Base-by-base conservation (phyloP, 2,329 filamentous ascomycete genomes). In the Arthrobotrys musiformis region DNA sequence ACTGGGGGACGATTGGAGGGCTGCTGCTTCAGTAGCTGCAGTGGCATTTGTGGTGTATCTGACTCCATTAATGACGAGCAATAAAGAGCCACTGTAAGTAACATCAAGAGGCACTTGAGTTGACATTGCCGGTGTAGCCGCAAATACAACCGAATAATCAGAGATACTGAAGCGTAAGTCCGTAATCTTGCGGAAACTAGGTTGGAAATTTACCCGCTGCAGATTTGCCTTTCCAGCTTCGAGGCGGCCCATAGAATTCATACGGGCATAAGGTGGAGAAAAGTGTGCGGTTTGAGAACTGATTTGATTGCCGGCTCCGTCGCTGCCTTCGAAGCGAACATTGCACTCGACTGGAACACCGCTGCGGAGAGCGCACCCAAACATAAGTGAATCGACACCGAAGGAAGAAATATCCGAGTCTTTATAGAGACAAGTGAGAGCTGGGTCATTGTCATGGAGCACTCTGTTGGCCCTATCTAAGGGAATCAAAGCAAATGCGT, bases 291-390 rank as follows among this genome's bases (percentile, higher is more conserved):
- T 58, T 22, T 69, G 37, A 4, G 24, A 28, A 5, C 30, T 35
- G n/a, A 28, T 19, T 30, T 44, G 42, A 19, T 30, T 48, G 3
- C 63, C 58, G 37, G n/a, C 19, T 7, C 13, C 30, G 17, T 75
- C 37, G 28, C 42, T 4, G 1, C 26, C 72, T 19, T 37, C n/a
- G 24, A 76, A 76, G 11, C 52, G 19, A 13, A 76, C 58, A 44
- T 42, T 30, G 40, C 72, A 76, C 28, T 76, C 64, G n/a, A 76
- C 72, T 2, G 72, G 72, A 37, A 76, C 58, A 1, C 72, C 72
- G 26, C 72, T 76, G 44, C 63, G 17, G 19, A 76, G 58, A 28
- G 72, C 64, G 35, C 72, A 76, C 7, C 72, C 72, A 17, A 70
- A 76, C 28, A 52, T 26, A 5, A 76, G 40, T 15, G 72, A 66